Evolutionary conservation across 2,329 filamentous ascomycete species (phyloP).

Genomic region (Lachnellula willkommii): DNA sequence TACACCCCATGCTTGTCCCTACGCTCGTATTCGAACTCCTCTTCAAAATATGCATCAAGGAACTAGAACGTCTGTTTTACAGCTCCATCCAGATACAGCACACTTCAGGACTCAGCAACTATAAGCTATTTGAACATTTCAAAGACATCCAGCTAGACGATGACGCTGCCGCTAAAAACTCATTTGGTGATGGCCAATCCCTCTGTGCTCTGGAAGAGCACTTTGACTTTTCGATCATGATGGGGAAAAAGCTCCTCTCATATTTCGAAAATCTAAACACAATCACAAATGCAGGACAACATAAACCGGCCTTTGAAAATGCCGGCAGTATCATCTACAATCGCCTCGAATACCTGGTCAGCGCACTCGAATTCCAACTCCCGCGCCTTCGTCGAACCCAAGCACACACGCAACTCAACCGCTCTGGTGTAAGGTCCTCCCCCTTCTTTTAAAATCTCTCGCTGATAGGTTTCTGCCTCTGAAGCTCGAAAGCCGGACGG

Average conservation of each 20-base stretch:
- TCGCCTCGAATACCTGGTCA: neutral
- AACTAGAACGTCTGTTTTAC: neutral
- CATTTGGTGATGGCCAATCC: neutral
- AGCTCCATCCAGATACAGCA: neutral
- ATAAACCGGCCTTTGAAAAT: neutral
- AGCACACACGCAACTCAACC: neutral
- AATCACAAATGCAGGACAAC: neutral
- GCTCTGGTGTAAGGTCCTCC: neutral
- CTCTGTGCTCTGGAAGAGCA: neutral
- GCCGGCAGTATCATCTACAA: neutral
- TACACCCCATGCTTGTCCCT: neutral
- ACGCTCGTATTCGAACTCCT: neutral
- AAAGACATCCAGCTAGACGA: neutral
- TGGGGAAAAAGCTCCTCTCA: neutral
- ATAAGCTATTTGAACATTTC: neutral
- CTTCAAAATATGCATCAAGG: neutral
- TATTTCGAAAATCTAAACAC: neutral
- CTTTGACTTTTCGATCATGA: neutral
- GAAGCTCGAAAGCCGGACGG: neutral
- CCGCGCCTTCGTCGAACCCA: neutral
- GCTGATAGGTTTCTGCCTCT: neutral
- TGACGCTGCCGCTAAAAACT: neutral
- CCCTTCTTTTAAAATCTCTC: neutral
- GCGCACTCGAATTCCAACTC: neutral
- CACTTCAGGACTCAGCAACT: neutral